Percentiles rank a stretch among this genome's conserved stretches.
Evolutionary conservation across 2,329 filamentous ascomycete species (phyloP).

Genomic region (Phoma sp.): DNA sequence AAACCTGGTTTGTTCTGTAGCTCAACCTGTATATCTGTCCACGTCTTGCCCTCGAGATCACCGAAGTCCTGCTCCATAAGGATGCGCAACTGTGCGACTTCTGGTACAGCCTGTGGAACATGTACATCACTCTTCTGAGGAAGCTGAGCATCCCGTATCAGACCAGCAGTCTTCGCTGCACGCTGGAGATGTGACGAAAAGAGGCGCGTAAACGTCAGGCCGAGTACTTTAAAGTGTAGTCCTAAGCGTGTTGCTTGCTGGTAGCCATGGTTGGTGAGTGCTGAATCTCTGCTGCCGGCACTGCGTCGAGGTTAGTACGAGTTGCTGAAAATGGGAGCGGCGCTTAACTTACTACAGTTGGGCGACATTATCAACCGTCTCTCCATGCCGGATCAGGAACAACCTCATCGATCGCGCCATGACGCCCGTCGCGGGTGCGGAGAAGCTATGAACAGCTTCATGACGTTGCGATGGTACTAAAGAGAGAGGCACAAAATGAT

Average conservation of each 20-base stretch:
- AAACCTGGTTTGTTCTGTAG: conserved; percentile 54
- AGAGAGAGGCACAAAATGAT: conserved; percentile 4
- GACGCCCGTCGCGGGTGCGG: conserved; percentile 27
- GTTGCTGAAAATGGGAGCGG: neutral
- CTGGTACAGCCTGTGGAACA: conserved; percentile 20
- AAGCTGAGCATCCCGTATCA: conserved; percentile 66
- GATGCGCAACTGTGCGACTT: conserved; percentile 33
- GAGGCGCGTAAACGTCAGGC: conserved; percentile 71
- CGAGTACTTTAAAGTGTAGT: conserved; percentile 68
- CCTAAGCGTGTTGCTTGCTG: conserved; percentile 79
- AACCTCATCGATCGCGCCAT: conserved; percentile 62
- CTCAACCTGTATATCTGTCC: conserved; percentile 51
- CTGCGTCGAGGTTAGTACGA: conserved; percentile 50
- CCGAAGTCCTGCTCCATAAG: conserved; percentile 80
- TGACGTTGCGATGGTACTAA: conserved; percentile 8
- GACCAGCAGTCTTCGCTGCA: conserved; percentile 74
- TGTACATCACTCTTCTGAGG: neutral
- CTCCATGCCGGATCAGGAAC: conserved; percentile 84
- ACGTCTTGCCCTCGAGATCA: conserved; percentile 71
- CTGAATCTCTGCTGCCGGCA: conserved; percentile 81
- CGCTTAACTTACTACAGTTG: conserved; percentile 67
- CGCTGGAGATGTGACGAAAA: conserved; percentile 82
- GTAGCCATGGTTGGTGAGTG: conserved; percentile 80
- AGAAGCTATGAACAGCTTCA: conserved; percentile 24
- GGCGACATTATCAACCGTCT: conserved; percentile 89